A percentile compares a stretch with the other conserved stretches of the same genome.
These are phyloP conservation scores for Trichoderma erinaceum DNA, from an alignment of 495 filamentous ascomycete species.

Conservation along the genomic window DNA sequence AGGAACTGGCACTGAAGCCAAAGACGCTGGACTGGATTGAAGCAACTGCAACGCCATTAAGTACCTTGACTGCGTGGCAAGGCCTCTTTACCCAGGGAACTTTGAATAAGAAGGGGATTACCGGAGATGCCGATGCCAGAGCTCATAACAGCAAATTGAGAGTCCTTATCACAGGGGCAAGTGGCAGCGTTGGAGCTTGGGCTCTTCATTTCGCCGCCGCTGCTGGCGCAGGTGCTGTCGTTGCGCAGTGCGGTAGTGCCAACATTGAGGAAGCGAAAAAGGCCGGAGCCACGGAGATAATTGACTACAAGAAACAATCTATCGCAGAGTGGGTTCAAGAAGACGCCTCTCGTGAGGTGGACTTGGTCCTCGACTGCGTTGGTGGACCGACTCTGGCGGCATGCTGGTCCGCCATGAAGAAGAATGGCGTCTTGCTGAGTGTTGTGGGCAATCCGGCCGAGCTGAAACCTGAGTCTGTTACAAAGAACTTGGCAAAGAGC, in stretches of 20 bases:
- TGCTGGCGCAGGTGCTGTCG: constrained; percentile 50
- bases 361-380: constrained; percentile 60
- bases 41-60: constrained; percentile 52
- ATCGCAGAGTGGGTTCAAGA: constrained; percentile 42
- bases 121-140: constrained; percentile 34
- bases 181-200: constrained; percentile 54
- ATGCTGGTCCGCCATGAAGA: constrained; percentile 53
- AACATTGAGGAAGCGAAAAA: constrained; percentile 50
- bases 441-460: constrained; percentile 45
- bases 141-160: constrained; percentile 45
- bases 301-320: constrained; percentile 57
- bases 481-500: constrained; percentile 28
- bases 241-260: constrained; percentile 49
- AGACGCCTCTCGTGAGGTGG: constrained; percentile 44
- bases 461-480: constrained; percentile 31
- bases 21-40: constrained; percentile 46
- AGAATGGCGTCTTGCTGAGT: constrained; percentile 42
- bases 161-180: constrained; percentile 63
- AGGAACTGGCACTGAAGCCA: constrained; percentile 41
- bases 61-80: constrained; percentile 59
- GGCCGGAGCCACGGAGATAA: constrained; percentile 60
- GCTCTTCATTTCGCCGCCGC: constrained; percentile 47
- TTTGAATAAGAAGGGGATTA: constrained; percentile 23
- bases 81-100: constrained; percentile 42
- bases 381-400: constrained; percentile 42